Evolutionary conservation across 768 basidiomycete genomes (phyloP).

Genomic region (Boletus reticuloceps): DNA sequence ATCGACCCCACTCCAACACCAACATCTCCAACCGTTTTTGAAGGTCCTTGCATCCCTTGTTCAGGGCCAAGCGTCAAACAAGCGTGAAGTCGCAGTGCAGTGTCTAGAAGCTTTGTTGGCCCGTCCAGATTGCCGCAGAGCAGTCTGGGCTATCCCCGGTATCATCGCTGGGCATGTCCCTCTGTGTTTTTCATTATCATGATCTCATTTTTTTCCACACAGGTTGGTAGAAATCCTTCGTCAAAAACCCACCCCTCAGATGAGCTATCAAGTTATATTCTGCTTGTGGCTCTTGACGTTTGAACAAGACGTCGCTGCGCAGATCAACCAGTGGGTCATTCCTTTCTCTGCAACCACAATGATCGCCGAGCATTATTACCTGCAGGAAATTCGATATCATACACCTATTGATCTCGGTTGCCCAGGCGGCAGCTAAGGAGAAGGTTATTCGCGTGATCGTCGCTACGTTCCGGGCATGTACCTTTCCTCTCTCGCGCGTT

Average conservation of each 20-base stretch:
- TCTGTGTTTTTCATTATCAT: too few relatives aligned
- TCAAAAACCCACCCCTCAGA: constrained; percentile 82
- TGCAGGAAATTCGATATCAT: constrained; percentile 85
- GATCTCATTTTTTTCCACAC: not conserved
- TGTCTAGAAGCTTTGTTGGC: constrained; percentile 84
- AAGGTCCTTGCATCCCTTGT: constrained; percentile 58
- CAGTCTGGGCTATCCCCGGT: constrained; percentile 73
- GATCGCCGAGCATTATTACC: not conserved
- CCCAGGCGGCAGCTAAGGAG: constrained; percentile 91
- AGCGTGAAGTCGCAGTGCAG: constrained; percentile 88
- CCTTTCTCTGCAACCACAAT: not conserved
- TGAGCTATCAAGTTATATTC: constrained; percentile 91
- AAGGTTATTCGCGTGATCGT: constrained; percentile 94
- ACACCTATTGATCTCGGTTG: constrained; percentile 77
- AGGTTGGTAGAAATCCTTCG: constrained; percentile 85
- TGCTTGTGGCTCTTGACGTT: constrained; percentile 95
- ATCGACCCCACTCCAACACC: constrained; percentile 43
- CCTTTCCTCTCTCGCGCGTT: not conserved
- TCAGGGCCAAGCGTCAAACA: constrained; percentile 57
- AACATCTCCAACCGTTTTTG: constrained; percentile 61
- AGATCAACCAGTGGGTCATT: constrained; percentile 75
- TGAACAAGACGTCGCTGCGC: constrained; percentile 78
- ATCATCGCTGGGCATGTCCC: constrained; percentile 62
- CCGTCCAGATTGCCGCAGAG: constrained; percentile 73
- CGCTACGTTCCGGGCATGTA: constrained; percentile 79